Base-by-base conservation (phyloP, 2,329 filamentous ascomycete genomes). In the Botrytis hyacinthi region DNA sequence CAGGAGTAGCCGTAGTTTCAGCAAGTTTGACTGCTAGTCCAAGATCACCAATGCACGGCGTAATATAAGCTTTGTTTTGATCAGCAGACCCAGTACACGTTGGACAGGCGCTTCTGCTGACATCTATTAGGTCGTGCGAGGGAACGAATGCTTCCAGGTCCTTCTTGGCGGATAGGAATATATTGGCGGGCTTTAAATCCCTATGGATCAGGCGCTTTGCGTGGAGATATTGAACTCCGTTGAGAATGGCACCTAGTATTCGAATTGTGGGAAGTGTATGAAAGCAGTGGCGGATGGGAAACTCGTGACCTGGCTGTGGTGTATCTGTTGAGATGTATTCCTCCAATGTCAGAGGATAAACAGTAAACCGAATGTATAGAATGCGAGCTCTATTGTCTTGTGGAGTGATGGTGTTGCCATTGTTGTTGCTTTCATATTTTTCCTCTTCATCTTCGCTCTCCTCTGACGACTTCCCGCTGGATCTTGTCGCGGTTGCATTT, bases 121-220 rank as follows among this genome's bases (percentile, higher is more conserved):
- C 77, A 61, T 87, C 81, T n/a, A 86, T 82, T 32, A 83, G 84
- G 29, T 86, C 84, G 6, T 84, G 80, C 0, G 83, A 73, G 14
- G 73, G 60, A 46, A 48, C 60, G 51, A 75, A 69, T 68, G 82
- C 62, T 78, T 79, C 77, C 76, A 37, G 75, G 3, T 80, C 79
- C 6, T 78, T 80, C 29, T 83, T 81, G n/a, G 85, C 79, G 3
- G 87, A 87, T 0, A 92, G 82, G 80, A 92, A 91, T 42, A 92
- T 87, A 76, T 92, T 92, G 4, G 87, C 88, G 0, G 90, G 90
- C 77, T 92, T 92, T 35, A 92, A 83, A 78, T 92, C 90, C 16
- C 90, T 87, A 77, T 92, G 90, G 0, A 91, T 85, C 66, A 92
- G 87, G 9, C 85, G 84, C 74, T 88, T 84, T 0, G 83, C 81